phyloP scores from a whole-genome alignment of 2,329 filamentous ascomycete species.

The Colletotrichum sp. region DNA sequence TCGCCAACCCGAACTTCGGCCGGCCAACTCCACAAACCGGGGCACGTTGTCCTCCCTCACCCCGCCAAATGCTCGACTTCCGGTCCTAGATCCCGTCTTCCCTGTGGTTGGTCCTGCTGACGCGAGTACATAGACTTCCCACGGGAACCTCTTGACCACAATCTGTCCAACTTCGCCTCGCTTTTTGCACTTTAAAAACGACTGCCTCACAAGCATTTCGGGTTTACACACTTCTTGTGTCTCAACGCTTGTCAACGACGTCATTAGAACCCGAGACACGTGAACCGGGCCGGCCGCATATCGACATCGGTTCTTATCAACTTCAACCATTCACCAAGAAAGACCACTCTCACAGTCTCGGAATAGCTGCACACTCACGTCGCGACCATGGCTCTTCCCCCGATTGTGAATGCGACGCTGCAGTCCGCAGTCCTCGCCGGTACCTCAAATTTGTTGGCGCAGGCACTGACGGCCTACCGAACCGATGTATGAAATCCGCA shows the following conservation, averaged over 20 bases:
- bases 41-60: neutral
- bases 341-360: neutral
- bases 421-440: slow-evolving; percentile 71
- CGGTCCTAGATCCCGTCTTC: slow-evolving; percentile 4
- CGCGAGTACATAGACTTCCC: neutral
- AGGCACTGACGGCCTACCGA: slow-evolving; percentile 69
- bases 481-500: slow-evolving; percentile 52
- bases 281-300: neutral
- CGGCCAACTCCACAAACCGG: slow-evolving; percentile 14
- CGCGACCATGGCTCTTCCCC: slow-evolving; percentile 42
- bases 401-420: slow-evolving; percentile 64
- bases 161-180: neutral
- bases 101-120: neutral
- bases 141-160: neutral
- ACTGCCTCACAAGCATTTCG: neutral
- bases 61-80: neutral
- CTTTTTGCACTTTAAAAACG: neutral
- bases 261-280: neutral
- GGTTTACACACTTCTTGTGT: neutral
- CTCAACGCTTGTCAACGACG: neutral
- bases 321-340: neutral
- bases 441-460: slow-evolving; percentile 76
- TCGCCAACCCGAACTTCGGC: slow-evolving; percentile 9
- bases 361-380: neutral
- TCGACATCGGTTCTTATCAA: neutral